Percentiles rank a stretch among this genome's conserved stretches.
Evolutionary conservation across 2,329 filamentous ascomycete genomes (phyloP).

Genomic region (Calonectria fujianensis): DNA sequence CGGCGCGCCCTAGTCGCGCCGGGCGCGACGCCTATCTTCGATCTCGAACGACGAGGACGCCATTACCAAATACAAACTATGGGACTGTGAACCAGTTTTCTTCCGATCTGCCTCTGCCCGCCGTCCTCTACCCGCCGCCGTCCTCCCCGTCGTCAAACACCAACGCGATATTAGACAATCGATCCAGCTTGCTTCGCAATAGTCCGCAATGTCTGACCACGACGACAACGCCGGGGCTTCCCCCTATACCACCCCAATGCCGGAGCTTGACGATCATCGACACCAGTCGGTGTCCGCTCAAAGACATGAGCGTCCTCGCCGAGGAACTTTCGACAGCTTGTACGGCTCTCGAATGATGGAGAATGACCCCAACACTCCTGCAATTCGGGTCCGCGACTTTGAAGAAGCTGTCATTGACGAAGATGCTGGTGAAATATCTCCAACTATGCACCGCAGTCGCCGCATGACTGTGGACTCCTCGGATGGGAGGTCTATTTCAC

Average conservation of each 20-base stretch:
- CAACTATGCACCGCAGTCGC: conserved; percentile 66
- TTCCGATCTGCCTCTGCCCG: conserved; percentile 45
- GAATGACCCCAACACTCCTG: conserved; percentile 59
- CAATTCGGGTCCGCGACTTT: conserved; percentile 83
- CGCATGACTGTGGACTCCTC: conserved; percentile 75
- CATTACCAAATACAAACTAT: conserved; percentile 53
- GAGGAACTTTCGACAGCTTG: conserved; percentile 84
- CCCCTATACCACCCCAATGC: conserved; percentile 83
- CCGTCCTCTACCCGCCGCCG: conserved; percentile 16
- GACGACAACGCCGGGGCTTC: conserved; percentile 76
- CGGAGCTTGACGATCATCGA: conserved; percentile 92
- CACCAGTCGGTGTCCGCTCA: conserved; percentile 78
- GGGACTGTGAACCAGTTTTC: conserved; percentile 57
- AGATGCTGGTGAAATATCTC: conserved; percentile 77
- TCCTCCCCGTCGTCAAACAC: conserved; percentile 40
- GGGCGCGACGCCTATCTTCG: conserved; percentile 54
- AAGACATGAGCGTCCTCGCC: conserved; percentile 76
- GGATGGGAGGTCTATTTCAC: conserved; percentile 83
- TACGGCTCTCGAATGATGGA: conserved; percentile 72
- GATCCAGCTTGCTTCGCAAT: conserved; percentile 27
- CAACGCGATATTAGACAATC: conserved; percentile 26
- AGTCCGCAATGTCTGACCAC: conserved; percentile 78
- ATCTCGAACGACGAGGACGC: conserved; percentile 45
- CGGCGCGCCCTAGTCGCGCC: conserved; percentile 63
- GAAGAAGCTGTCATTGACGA: conserved; percentile 87